Evolutionary conservation across 768 basidiomycete species (phyloP).

Genomic region (Russula brevipes): DNA sequence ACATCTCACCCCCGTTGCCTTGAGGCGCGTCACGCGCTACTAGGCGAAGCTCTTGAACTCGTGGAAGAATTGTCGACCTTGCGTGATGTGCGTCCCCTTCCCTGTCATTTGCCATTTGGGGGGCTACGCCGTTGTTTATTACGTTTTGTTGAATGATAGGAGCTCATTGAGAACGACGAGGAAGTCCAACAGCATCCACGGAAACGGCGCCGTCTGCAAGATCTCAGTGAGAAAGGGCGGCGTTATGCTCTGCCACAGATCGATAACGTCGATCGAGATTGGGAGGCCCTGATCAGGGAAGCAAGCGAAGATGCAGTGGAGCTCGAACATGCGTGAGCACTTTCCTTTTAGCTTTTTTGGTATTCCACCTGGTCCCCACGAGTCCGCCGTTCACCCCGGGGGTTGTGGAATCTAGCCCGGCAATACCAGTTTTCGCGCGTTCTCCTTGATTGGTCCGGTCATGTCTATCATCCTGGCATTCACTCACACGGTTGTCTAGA

Average conservation of each 20-base stretch:
- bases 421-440: slow-evolving; percentile 30
- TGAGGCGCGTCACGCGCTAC: slow-evolving; percentile 45
- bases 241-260: slow-evolving; percentile 15
- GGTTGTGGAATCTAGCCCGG: background rate
- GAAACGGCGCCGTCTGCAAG: slow-evolving; percentile 23
- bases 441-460: background rate
- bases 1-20: slow-evolving; percentile 37
- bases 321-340: slow-evolving; percentile 24
- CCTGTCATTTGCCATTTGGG: slow-evolving; percentile 7
- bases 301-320: slow-evolving; percentile 20
- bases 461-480: background rate
- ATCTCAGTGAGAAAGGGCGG: slow-evolving; percentile 12
- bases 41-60: slow-evolving; percentile 55
- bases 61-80: slow-evolving; percentile 64
- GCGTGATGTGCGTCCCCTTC: slow-evolving; percentile 50
- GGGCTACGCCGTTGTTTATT: slow-evolving; percentile 7
- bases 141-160: slow-evolving; percentile 19
- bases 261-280: slow-evolving; percentile 25
- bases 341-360: slow-evolving; percentile 31
- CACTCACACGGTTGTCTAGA: slow-evolving; percentile 28
- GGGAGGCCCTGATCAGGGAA: slow-evolving; percentile 18
- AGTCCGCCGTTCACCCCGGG: background rate
- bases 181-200: slow-evolving; percentile 18
- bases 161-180: slow-evolving; percentile 12
- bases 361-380: background rate